These are phyloP conservation scores for Myriosclerotinia duriaeana DNA, from an alignment of 2,329 filamentous ascomycete species.

Conservation along the genomic window DNA sequence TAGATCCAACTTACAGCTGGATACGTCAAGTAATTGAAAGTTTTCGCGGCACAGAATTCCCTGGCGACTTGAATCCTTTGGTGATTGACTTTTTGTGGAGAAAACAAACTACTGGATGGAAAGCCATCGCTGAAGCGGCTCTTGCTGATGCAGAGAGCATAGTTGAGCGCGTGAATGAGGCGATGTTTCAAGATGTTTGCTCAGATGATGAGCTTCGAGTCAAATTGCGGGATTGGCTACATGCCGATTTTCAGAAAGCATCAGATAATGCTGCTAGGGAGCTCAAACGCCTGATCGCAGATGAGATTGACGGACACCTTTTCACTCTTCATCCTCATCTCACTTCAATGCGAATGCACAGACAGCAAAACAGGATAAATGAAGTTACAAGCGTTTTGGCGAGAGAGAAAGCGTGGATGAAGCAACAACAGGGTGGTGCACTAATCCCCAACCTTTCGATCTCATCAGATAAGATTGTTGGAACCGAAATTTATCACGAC, in stretches of 20 bases:
- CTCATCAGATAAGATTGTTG: neutral
- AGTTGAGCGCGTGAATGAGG: slow-evolving; percentile 23
- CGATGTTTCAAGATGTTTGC: slow-evolving; percentile 26
- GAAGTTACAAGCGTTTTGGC: slow-evolving; percentile 21
- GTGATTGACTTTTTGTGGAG: slow-evolving; percentile 28
- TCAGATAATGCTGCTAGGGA: slow-evolving; percentile 25
- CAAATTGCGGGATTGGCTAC: slow-evolving; percentile 27
- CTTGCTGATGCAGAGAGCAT: slow-evolving; percentile 24
- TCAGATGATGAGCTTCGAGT: slow-evolving; percentile 25
- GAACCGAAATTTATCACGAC: neutral
- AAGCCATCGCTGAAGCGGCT: slow-evolving; percentile 22
- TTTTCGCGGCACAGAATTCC: slow-evolving; percentile 27
- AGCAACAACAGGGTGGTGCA: neutral
- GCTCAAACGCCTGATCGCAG: slow-evolving; percentile 25
- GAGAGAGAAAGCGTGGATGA: neutral
- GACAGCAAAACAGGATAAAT: slow-evolving; percentile 17
- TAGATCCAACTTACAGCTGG: slow-evolving; percentile 26
- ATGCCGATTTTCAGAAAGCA: slow-evolving; percentile 25
- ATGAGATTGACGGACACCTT: slow-evolving; percentile 25
- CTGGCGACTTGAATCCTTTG: slow-evolving; percentile 27
- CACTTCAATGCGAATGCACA: neutral
- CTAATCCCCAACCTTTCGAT: slow-evolving; percentile 5
- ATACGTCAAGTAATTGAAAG: slow-evolving; percentile 25
- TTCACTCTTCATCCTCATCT: slow-evolving; percentile 28
- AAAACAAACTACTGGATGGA: slow-evolving; percentile 26